A percentile compares a stretch with the other conserved stretches of the same genome.
Evolutionary conservation across 805 yeast genomes (phyloP).

Genomic region (Candida berthetii): DNA sequence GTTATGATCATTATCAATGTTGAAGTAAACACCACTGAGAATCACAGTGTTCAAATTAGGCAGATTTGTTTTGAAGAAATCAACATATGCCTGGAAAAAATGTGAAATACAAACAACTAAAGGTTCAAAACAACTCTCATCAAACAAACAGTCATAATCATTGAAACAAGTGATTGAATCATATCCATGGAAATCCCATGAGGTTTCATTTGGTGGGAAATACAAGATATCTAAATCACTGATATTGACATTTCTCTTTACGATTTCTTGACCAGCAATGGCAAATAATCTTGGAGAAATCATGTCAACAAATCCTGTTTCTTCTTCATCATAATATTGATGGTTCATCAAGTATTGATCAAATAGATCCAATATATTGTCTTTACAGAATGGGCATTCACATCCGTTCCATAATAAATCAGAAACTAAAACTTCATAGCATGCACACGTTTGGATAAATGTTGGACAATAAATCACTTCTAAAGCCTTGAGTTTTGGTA

Average conservation of each 20-base stretch:
- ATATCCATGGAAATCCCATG: slow-evolving; percentile 47
- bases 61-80: slow-evolving; percentile 23
- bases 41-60: slow-evolving; percentile 27
- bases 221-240: slow-evolving; percentile 25
- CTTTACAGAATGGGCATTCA: slow-evolving; percentile 48
- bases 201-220: slow-evolving; percentile 24
- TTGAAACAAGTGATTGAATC: slow-evolving; percentile 33
- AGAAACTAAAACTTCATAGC: slow-evolving; percentile 67
- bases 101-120: slow-evolving; percentile 37
- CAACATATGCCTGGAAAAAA: slow-evolving; percentile 37
- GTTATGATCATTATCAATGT: slow-evolving; percentile 10
- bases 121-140: slow-evolving; percentile 35
- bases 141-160: slow-evolving; percentile 34
- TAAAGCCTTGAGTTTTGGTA: slow-evolving; percentile 39
- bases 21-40: slow-evolving; percentile 37
- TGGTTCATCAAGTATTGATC: slow-evolving; percentile 64
- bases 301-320: slow-evolving; percentile 49
- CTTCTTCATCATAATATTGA: slow-evolving; percentile 43
- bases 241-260: slow-evolving; percentile 25
- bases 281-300: slow-evolving; percentile 53
- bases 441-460: slow-evolving; percentile 50
- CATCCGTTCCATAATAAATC: slow-evolving; percentile 78
- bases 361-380: slow-evolving; percentile 37
- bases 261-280: slow-evolving; percentile 38
- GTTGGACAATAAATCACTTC: slow-evolving; percentile 50